Evolutionary conservation across 2,329 filamentous ascomycete genomes (phyloP).

Genomic region (Ophiostoma novo-ulmi): DNA sequence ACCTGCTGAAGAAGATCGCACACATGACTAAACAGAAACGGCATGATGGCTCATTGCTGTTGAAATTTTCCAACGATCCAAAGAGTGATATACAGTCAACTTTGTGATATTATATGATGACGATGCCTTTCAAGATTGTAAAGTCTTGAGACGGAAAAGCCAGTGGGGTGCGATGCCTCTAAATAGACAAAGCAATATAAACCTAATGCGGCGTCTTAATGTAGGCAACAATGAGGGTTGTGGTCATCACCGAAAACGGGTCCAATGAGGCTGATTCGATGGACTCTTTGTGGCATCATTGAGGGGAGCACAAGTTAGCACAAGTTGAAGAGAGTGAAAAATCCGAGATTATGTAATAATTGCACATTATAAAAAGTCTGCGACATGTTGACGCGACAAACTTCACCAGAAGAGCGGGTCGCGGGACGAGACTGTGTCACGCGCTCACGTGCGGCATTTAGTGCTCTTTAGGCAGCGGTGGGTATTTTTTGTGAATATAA

Average conservation of each 20-base stretch:
- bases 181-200: background rate
- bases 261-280: background rate
- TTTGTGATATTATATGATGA: background rate
- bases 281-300: background rate
- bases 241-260: background rate
- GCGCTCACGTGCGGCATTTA: background rate
- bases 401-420: slow-evolving; percentile 2
- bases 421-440: background rate
- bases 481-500: background rate
- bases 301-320: background rate
- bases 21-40: slow-evolving; percentile 62
- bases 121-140: background rate
- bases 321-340: background rate
- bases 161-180: background rate
- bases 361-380: background rate
- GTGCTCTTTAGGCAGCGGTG: background rate
- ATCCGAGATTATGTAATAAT: background rate
- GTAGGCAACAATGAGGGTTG: background rate
- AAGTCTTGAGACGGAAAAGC: background rate
- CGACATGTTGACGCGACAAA: background rate
- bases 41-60: slow-evolving; percentile 42
- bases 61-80: background rate
- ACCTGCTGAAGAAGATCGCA: slow-evolving; percentile 69
- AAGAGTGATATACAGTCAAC: background rate
- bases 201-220: background rate